Evolutionary conservation across 2,329 filamentous ascomycete genomes (phyloP).

Genomic region (Fusarium sp.): DNA sequence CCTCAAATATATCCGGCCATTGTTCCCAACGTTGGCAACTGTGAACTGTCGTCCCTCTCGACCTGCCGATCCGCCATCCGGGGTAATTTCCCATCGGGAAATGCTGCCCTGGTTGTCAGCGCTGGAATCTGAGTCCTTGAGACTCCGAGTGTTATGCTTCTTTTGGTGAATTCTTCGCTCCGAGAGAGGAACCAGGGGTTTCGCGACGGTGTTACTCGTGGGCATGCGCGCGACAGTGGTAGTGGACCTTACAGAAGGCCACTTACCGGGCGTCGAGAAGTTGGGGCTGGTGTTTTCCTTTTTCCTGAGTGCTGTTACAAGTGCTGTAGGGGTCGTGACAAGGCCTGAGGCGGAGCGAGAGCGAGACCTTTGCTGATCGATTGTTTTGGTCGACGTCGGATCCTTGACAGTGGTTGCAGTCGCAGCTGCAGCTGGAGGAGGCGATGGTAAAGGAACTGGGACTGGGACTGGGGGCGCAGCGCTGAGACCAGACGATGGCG

Average conservation of each 20-base stretch:
- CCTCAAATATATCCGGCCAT: constrained; percentile 85
- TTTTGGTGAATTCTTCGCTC: constrained; percentile 59
- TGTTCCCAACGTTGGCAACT: constrained; percentile 84
- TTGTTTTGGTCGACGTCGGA: constrained; percentile 37
- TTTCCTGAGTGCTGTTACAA: constrained; percentile 19
- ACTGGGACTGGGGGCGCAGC: constrained; percentile 39
- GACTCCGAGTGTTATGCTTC: constrained; percentile 52
- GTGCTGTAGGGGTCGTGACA: constrained; percentile 15
- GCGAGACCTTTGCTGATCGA: constrained; percentile 21
- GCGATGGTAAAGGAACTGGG: constrained; percentile 36
- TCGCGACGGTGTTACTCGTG: constrained; percentile 42
- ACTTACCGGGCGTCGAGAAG: constrained; percentile 33
- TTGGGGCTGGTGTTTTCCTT: constrained; percentile 32
- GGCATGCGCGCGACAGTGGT: constrained; percentile 35
- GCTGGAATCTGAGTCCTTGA: constrained; percentile 62
- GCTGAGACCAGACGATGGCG: constrained; percentile 47
- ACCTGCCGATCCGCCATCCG: constrained; percentile 69
- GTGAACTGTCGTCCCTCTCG: constrained; percentile 79
- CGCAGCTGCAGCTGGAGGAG: constrained; percentile 28
- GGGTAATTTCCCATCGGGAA: constrained; percentile 63
- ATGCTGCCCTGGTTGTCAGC: constrained; percentile 50
- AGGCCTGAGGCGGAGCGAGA: constrained; percentile 39
- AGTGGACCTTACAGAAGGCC: constrained; percentile 40
- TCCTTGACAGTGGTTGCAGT: constrained; percentile 40
- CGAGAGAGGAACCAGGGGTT: constrained; percentile 58